phyloP scores from a whole-genome alignment of 441 rosid species.

The Adansonia madagascariensis region DNA sequence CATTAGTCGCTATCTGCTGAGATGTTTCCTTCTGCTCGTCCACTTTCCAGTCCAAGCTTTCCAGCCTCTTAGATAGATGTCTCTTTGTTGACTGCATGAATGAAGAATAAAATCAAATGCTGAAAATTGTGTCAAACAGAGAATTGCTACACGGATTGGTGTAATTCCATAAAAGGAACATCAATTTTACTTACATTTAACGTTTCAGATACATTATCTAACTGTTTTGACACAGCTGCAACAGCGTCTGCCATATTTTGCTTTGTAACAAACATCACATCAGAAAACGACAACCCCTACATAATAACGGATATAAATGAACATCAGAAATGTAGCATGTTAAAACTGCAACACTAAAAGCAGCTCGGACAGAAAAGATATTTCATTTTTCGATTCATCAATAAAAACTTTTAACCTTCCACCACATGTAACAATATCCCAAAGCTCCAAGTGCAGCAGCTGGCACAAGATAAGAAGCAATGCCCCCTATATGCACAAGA shows the following conservation, averaged over 20 bases:
- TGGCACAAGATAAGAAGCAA: slow-evolving; percentile 78
- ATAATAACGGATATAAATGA: slow-evolving; percentile 26
- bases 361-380: slow-evolving; percentile 3
- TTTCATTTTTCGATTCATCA: slow-evolving; percentile 27
- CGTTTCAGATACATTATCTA: slow-evolving; percentile 72
- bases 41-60: slow-evolving; percentile 80
- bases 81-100: slow-evolving; percentile 73
- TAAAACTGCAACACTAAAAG: slow-evolving; percentile 10
- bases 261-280: slow-evolving; percentile 88
- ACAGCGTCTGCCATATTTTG: slow-evolving; percentile 86
- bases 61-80: slow-evolving; percentile 72
- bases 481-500: slow-evolving; percentile 48
- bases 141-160: slow-evolving; percentile 15
- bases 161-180: neutral
- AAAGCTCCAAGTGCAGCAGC: slow-evolving; percentile 92
- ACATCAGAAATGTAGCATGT: slow-evolving; percentile 17
- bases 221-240: slow-evolving; percentile 70
- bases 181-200: slow-evolving; percentile 58
- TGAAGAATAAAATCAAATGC: slow-evolving; percentile 25
- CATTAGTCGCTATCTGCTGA: slow-evolving; percentile 68
- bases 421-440: slow-evolving; percentile 96
- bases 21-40: slow-evolving; percentile 78
- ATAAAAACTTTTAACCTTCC: slow-evolving; percentile 63
- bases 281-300: slow-evolving; percentile 89
- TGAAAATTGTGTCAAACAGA: slow-evolving; percentile 24